phyloP scores from a whole-genome alignment of 495 filamentous ascomycete genomes.

The Penicillium coffeae region DNA sequence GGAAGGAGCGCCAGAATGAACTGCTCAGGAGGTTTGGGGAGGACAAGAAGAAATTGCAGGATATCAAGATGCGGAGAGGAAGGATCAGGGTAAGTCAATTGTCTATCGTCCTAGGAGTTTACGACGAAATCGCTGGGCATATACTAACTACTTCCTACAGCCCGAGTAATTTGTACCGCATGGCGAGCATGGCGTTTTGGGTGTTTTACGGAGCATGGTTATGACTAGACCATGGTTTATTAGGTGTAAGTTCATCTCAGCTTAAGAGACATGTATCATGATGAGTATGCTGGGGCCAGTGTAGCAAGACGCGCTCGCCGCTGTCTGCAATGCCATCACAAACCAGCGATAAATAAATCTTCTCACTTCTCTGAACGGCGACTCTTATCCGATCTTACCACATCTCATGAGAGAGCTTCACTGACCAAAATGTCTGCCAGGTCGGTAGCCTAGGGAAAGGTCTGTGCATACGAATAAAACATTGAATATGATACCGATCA shows the following conservation, averaged over 20 bases:
- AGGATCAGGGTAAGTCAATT: constrained; percentile 42
- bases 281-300: constrained; percentile 58
- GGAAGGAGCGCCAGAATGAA: constrained; percentile 74
- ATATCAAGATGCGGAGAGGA: constrained; percentile 48
- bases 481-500: too few relatives aligned
- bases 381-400: background rate
- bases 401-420: too few relatives aligned
- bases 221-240: constrained; percentile 2
- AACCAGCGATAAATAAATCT: constrained; percentile 50
- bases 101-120: constrained; percentile 1
- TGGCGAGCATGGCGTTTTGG: constrained; percentile 25
- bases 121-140: background rate
- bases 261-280: constrained; percentile 20
- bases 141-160: constrained; percentile 24
- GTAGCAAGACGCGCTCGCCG: constrained; percentile 41
- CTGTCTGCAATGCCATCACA: constrained; percentile 49
- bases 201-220: constrained; percentile 13
- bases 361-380: constrained; percentile 47
- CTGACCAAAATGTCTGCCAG: too few relatives aligned
- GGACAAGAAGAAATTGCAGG: constrained; percentile 51
- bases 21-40: constrained; percentile 54
- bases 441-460: background rate
- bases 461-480: too few relatives aligned
- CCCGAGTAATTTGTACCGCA: constrained; percentile 38
- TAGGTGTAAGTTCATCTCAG: constrained; percentile 3